A percentile compares a stretch with the other conserved stretches of the same genome.
These are phyloP conservation scores for Nothopassalora personata DNA, from an alignment of 2,329 filamentous ascomycete genomes.

Conservation along the genomic window DNA sequence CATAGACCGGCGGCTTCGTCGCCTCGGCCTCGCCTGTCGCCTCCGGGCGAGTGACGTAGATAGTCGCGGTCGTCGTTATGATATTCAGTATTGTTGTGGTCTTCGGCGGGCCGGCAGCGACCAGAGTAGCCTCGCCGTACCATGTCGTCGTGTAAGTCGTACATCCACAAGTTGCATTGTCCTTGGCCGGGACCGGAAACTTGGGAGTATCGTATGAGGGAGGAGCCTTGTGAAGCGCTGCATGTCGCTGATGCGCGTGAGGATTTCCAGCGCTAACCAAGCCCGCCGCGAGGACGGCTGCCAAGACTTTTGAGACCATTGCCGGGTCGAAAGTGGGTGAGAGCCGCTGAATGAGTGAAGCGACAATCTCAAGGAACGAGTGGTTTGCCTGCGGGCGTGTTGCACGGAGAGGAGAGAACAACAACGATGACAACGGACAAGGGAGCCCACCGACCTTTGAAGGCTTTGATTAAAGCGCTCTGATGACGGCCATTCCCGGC, in stretches of 20 bases:
- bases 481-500: background rate
- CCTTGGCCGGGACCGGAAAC: conserved; percentile 1
- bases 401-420: background rate
- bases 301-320: conserved; percentile 16
- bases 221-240: conserved; percentile 16
- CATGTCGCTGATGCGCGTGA: conserved; percentile 12
- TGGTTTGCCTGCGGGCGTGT: conserved; percentile 10
- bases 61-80: conserved; percentile 1
- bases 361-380: conserved; percentile 17
- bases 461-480: background rate
- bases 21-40: conserved; percentile 17
- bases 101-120: conserved; percentile 8
- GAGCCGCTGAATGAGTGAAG: conserved; percentile 26
- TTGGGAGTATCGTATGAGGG: background rate
- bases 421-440: background rate
- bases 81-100: conserved; percentile 8
- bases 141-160: conserved; percentile 68
- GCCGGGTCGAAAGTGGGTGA: conserved; percentile 12
- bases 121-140: conserved; percentile 56
- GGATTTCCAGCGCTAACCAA: conserved; percentile 16
- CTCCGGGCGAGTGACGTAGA: conserved; percentile 20
- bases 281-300: conserved; percentile 15
- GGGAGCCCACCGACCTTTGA: conserved; percentile 1
- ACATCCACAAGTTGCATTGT: conserved; percentile 54
- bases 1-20: conserved; percentile 8